Base-by-base conservation (phyloP, 2,329 filamentous ascomycete species). In the Colletotrichum gloeosporioides region DNA sequence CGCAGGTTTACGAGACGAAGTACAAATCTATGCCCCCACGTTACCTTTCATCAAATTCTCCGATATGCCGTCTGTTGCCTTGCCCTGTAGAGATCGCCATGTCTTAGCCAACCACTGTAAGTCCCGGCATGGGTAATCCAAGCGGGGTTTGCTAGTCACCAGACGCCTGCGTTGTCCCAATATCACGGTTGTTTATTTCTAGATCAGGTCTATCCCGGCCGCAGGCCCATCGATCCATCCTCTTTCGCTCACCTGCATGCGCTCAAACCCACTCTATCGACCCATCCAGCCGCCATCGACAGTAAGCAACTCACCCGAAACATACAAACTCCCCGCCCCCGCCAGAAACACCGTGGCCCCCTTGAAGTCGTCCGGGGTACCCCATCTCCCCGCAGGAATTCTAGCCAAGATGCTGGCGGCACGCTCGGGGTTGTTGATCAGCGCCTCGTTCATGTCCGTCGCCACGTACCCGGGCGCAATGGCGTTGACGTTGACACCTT, bases 261-360 rank as follows among this genome's bases (percentile, higher is more conserved):
- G 4, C 13, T 2, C 22, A 15, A 22, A 5, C 39, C 3, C 10
- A 68, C 79, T 88, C 79, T 88, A 98, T 88, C 95, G 89, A 2
- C 95, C 95, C 95, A 98, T 98, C 95, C 95, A 98, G 16, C 96
- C 96, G 8, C 96, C 96, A 84, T 98, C 96, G 59, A 98, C 95
- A 29, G 94, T 93, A 79, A 98, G 82, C 10, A 95, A 88, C 85
- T 98, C 95, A 0, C 95, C 96, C 79, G 91, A 95, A 55, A 98
- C 93, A 86, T 98, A 98, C 16, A 88, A 90, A 82, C 94, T 95
- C 25, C 93, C 94, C 82, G 87, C 89, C 80, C 94, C 94, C 2
- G 95, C 95, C 78, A 98, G 86, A 81, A 92, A 98, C 49, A 98
- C 93, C 1, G 93, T 90, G 0, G 92, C 93, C 0, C 95, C 95